Conservation (phyloP, 2,329 filamentous ascomycete species). For the Verticillium tricorpus region DNA sequence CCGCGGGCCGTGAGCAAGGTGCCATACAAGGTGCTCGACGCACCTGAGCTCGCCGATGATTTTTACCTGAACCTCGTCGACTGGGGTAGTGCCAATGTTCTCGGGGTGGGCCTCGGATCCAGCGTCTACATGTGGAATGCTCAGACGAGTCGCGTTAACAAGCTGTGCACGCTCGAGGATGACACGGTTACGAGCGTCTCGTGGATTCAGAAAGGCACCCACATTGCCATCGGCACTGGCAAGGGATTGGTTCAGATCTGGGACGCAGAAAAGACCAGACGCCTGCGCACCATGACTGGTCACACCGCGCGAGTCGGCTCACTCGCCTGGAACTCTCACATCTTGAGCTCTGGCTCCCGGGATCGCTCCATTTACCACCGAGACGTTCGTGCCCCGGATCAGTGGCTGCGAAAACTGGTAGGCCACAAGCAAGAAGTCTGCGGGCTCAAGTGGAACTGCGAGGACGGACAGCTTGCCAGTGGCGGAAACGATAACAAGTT, state of each 20-base stretch:
- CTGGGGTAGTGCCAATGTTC: constrained; percentile 92
- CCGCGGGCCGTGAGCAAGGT: constrained; percentile 91
- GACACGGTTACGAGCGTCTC: constrained; percentile 95
- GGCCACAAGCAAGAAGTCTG: constrained; percentile 99
- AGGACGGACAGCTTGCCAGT: constrained; percentile 90
- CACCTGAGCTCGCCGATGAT: constrained; percentile 91
- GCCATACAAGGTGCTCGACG: constrained; percentile 95
- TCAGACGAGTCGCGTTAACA: constrained; percentile 83
- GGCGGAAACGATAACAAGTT: constrained; percentile 98
- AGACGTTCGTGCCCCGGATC: constrained; percentile 87
- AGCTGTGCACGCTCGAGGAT: constrained; percentile 86
- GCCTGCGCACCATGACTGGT: constrained; percentile 92
- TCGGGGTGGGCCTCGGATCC: constrained; percentile 87
- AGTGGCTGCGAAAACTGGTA: constrained; percentile 80
- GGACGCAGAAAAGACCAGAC: constrained; percentile 83
- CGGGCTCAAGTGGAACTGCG: constrained; percentile 93
- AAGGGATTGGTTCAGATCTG: constrained; percentile 96
- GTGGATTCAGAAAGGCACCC: constrained; percentile 97
- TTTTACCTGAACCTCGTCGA: constrained; percentile 98
- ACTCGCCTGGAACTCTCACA: constrained; percentile 96
- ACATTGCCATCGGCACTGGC: constrained; percentile 90
- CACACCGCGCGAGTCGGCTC: constrained; percentile 91
- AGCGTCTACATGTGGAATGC: constrained; percentile 99
- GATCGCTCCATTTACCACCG: constrained; percentile 94
- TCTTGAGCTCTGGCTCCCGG: constrained; percentile 89